These are phyloP conservation scores for Lepiota brunneoincarnata DNA, from an alignment of 768 basidiomycete genomes.

Conservation along the genomic window DNA sequence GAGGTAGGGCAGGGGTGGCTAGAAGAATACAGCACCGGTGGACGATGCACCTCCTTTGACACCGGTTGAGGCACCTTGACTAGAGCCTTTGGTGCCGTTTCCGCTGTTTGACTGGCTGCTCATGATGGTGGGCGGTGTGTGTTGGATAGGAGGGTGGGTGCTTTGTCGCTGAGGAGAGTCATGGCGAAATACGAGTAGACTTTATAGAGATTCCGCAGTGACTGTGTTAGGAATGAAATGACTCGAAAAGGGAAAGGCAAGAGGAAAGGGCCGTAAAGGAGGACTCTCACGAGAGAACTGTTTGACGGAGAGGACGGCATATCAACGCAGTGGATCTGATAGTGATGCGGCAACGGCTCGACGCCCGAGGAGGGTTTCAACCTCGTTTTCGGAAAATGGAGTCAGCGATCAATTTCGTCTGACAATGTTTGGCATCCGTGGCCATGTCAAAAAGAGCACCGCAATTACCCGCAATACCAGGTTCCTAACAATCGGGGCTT, in stretches of 20 bases:
- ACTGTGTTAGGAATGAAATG: slow-evolving; percentile 30
- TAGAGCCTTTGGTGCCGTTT: slow-evolving; percentile 28
- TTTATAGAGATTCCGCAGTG: slow-evolving; percentile 32
- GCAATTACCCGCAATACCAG: slow-evolving; percentile 12
- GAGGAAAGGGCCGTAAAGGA: slow-evolving; percentile 25
- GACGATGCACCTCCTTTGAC: slow-evolving; percentile 50
- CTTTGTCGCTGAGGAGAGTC: slow-evolving; percentile 22
- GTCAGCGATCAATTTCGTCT: slow-evolving; percentile 22
- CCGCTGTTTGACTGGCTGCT: slow-evolving; percentile 38
- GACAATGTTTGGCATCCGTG: slow-evolving; percentile 20
- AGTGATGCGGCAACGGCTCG: slow-evolving; percentile 33
- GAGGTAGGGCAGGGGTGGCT: slow-evolving; percentile 18
- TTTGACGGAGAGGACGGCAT: slow-evolving; percentile 26
- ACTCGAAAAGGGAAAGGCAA: slow-evolving; percentile 35
- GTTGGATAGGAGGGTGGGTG: slow-evolving; percentile 6
- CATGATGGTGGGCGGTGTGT: slow-evolving; percentile 24
- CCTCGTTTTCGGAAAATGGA: slow-evolving; percentile 25
- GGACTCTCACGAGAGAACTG: slow-evolving; percentile 22
- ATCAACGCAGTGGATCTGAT: slow-evolving; percentile 32
- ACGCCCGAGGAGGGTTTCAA: slow-evolving; percentile 36
- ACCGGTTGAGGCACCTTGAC: slow-evolving; percentile 33
- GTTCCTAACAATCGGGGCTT: slow-evolving; percentile 33
- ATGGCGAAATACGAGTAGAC: slow-evolving; percentile 19
- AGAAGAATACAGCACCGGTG: slow-evolving; percentile 62
- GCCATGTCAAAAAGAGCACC: slow-evolving; percentile 13